Evolutionary conservation across 108 stramenopile species (phyloP), one percentile per base, ranked within the genome.

Genomic region (Pseudonitzschia delicatissima): DNA sequence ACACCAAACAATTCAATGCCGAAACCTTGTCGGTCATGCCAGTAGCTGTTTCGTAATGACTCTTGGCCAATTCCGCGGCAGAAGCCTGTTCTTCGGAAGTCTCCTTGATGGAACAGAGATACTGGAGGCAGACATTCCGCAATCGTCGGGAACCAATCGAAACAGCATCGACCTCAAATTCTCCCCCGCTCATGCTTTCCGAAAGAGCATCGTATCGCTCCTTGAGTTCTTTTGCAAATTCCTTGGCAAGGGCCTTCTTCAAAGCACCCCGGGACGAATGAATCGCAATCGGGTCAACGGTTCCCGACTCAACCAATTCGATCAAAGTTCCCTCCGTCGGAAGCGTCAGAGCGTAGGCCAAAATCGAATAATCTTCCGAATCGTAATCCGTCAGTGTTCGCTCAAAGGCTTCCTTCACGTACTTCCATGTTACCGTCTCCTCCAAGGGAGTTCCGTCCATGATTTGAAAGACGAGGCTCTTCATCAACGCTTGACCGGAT

Each of bases 21-120:
- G 95, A 91, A 49, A 94, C 66, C 57, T 85, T 82, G 57, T 98
- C 96, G 12, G 96, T 97, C 96, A 97, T 97, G 52, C 92, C 82
- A 15, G 66, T 78, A 17, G 96, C 90, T 17, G 65, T 63, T 42
- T 81, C 63, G 72, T 81, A 96, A 60, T 96, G 95, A 42, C 58
- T 57, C 52, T 55, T 84, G 11, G 87, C 85, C 33, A 84, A 61
- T 27, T 62, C 63, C 5, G 91, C 81, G 11, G 86, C 86, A 34
- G 63, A 60, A 7, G 57, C 70, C 51, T 89, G 82, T 21, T 84
- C 87, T 35, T 90, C 87, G 15, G 76, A 53, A 25, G 80, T 77
- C 47, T 84, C 92, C 13, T 67, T 44, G 20, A 91, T 77, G 20
- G 79, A 72, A 77, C 81, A 82, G 7, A 96, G 70, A 60, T 90